Base-by-base conservation (phyloP, 352 stramenopile species). In the Thraustotheca clavata region DNA sequence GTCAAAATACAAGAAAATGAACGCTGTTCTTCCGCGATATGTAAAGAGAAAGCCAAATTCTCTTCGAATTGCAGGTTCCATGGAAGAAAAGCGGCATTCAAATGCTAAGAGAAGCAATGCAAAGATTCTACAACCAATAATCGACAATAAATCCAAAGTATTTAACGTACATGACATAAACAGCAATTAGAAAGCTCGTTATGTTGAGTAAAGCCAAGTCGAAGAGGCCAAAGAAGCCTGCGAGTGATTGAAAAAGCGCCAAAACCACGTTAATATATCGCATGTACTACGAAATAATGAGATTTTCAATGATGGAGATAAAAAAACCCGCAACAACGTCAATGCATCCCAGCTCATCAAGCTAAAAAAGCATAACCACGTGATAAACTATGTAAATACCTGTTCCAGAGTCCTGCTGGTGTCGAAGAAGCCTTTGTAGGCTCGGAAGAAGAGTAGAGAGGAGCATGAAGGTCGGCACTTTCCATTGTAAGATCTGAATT, bases 41-140 rank as follows among this genome's bases (percentile, higher is more conserved):
- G 85, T 92, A 70, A 94, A 94, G 49, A 94, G 73, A 61, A 94
- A 94, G 49, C 85, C 85, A 66, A 94, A 94, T 65, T 90, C 80
- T 54, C 87, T 71, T 50, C 85, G 80, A 67, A 94, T 91, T 71
- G 75, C 80, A 22, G 85, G 80, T 63, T 94, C 85, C 85, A 94
- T 94, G 50, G 86, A 89, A 72, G 78, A 74, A 66, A 94, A 88
- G 67, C 85, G 83, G 70, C 85, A 94, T 73, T 94, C 85, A 67
- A 94, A 94, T 34, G 85, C 81, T 27, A 94, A 62, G 61, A 91
- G 67, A 59, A 94, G 63, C 61, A 94, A 67, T 59, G 83, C 85
- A 68, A 94, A 91, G 49, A 94, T 83, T 49, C 84, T 94, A 49
- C 26, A 33, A 11, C 14, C 48, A n/a, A n/a, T 59, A 20, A 22